Base-by-base conservation (phyloP, 345 rosid species). In the Sisymbrium irio region DNA sequence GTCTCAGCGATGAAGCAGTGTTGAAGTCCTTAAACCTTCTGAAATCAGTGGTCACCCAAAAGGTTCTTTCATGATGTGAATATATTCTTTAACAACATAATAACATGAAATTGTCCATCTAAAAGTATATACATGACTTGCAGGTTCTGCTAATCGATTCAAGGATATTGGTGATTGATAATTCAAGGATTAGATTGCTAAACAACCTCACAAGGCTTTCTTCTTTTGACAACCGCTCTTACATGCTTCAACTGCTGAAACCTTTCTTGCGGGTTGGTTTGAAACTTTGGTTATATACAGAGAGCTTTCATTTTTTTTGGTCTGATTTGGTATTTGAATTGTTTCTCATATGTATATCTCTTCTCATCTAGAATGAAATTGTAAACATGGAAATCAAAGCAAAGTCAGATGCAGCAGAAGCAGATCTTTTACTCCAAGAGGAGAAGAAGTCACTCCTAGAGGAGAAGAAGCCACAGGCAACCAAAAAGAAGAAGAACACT, bases 201-300 rank as follows among this genome's bases (percentile, higher is more conserved):
- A 7, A 73, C 9, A 17, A 7, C 19, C 70, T 64, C 37, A 53
- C 15, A 1, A 42, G 12, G 57, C 71, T 73, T 53, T 63, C 71
- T 41, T 9, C 44, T 54, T 53, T 73, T 54, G 77, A 73, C 51
- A 22, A 46, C 59, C 72, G 78, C 60, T 15, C 53, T 57, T 46
- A 46, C n/a, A 47, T 74, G 35, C 61, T 74, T 58, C 72, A 19
- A 35, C 6, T 55, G 25, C 70, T 64, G 28, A 73, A 73, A 54
- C 40, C 55, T 20, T 63, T 63, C 56, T 41, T 73, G 42, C 59
- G 46, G 78, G 78, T 74, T 12, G 40, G 59, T 63, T 20, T 18
- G 6, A 12, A 72, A n/a, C 45, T 72, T 41, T 3, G 19, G 50
- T 27, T 63, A 2, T 49, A 61, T 33, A 42, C 9, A 41, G 57